Conservation (phyloP, 441 rosid species). For the Gossypium davidsonii region DNA sequence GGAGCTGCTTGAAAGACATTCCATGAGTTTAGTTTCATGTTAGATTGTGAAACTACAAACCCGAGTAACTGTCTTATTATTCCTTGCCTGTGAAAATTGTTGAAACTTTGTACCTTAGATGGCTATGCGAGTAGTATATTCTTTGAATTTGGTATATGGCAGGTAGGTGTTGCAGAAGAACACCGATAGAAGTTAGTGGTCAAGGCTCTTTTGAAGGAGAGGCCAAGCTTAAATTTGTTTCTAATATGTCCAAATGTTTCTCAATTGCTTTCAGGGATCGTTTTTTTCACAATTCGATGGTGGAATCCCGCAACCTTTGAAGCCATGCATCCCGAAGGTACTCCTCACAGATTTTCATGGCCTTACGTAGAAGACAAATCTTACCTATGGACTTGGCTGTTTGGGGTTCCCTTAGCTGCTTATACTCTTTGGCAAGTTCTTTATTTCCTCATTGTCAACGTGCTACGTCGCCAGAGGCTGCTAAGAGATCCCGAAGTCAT, state of each 20-base stretch:
- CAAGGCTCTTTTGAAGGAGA: neutral
- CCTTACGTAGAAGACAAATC: conserved; percentile 77
- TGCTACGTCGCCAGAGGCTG: conserved; percentile 81
- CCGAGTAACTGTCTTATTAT: neutral
- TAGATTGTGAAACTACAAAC: neutral
- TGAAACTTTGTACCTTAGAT: neutral
- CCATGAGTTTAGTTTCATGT: neutral
- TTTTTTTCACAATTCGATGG: conserved; percentile 94
- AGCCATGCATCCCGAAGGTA: conserved; percentile 88
- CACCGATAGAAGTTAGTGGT: neutral
- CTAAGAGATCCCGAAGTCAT: conserved; percentile 96
- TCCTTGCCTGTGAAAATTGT: neutral
- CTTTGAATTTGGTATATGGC: neutral
- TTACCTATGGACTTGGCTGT: conserved; percentile 81
- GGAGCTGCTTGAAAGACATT: neutral
- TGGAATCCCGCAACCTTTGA: conserved; percentile 92
- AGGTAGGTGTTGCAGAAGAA: neutral
- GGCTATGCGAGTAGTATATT: neutral
- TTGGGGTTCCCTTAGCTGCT: conserved; percentile 71
- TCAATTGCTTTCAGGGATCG: conserved; percentile 50
- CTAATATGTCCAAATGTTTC: neutral
- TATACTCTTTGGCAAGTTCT: conserved; percentile 87
- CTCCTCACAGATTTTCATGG: conserved; percentile 62
- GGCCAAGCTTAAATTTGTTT: neutral
- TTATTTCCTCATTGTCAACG: conserved; percentile 86